Percentiles rank a stretch among this genome's conserved stretches.
Evolutionary conservation across 257 asterid species (phyloP).

Genomic region (Capsicum pubescens): DNA sequence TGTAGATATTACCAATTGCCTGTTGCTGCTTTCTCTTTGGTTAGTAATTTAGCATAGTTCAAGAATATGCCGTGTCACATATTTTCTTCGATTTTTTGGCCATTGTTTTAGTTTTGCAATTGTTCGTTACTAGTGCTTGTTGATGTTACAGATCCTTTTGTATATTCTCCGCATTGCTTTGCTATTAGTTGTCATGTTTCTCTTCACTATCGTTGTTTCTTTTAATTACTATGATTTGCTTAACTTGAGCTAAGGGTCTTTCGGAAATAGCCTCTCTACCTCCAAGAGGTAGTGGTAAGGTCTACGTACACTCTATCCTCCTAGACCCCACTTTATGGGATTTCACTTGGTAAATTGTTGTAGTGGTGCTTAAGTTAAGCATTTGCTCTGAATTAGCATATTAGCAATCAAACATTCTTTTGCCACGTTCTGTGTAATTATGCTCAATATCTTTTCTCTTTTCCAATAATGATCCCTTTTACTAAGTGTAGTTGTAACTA

Average conservation of each 20-base stretch:
- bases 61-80: background rate
- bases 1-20: slow-evolving; percentile 16
- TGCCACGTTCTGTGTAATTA: background rate
- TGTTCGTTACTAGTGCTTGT: background rate
- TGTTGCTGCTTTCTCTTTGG: background rate
- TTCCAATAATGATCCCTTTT: background rate
- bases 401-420: background rate
- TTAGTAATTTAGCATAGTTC: background rate
- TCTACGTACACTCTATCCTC: background rate
- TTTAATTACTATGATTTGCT: no score
- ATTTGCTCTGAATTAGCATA: background rate
- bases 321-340: background rate
- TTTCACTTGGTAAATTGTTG: background rate
- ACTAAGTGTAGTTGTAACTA: slow-evolving; percentile 15
- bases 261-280: background rate
- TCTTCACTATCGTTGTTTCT: no score
- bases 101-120: background rate
- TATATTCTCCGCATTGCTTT: no score
- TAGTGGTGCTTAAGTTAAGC: background rate
- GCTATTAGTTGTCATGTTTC: no score
- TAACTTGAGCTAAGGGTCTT: background rate
- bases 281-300: background rate
- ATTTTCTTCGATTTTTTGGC: background rate
- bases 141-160: no score
- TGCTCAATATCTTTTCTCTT: slow-evolving; percentile 7